A percentile compares a stretch with the other conserved stretches of the same genome.
These are phyloP conservation scores for Sclerotiophoma versabilis DNA, from an alignment of 2,329 filamentous ascomycete species.

Conservation along the genomic window DNA sequence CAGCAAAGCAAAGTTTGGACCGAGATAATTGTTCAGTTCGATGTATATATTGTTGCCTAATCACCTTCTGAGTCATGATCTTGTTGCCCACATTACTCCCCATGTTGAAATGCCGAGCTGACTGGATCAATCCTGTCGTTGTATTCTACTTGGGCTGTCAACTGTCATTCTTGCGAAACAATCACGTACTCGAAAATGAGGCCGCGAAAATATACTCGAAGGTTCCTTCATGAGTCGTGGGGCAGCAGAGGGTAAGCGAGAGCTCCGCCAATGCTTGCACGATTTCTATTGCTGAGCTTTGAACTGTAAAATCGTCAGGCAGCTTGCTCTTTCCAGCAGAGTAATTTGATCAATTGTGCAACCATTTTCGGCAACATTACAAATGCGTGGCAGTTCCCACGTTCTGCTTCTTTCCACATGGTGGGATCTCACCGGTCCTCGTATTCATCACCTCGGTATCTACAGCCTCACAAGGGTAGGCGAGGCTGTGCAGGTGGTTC, in stretches of 20 bases:
- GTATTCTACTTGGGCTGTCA: not conserved
- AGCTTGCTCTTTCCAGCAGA: slow-evolving; percentile 8
- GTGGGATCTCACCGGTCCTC: slow-evolving; percentile 19
- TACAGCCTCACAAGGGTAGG: slow-evolving; percentile 3
- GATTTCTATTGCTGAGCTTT: not conserved
- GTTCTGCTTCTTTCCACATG: slow-evolving; percentile 4
- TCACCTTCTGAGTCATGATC: not conserved
- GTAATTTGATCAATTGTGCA: not conserved
- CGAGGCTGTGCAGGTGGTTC: slow-evolving; percentile 3
- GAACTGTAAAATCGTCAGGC: not conserved
- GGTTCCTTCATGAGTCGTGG: not conserved
- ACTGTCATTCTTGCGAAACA: not conserved
- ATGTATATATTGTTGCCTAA: slow-evolving; percentile 11
- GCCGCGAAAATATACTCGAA: not conserved
- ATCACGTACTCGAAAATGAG: not conserved
- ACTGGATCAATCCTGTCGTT: not conserved
- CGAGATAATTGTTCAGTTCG: slow-evolving; percentile 3
- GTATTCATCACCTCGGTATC: slow-evolving; percentile 6
- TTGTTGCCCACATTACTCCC: not conserved
- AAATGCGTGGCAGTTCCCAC: slow-evolving; percentile 1
- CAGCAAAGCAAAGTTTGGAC: slow-evolving; percentile 6
- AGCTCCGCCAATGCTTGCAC: not conserved
- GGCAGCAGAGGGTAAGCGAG: not conserved
- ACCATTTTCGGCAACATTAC: not conserved
- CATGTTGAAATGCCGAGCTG: not conserved